Evolutionary conservation across 139 green algal genomes (phyloP).

Genomic region (Dunaliella sp.): DNA sequence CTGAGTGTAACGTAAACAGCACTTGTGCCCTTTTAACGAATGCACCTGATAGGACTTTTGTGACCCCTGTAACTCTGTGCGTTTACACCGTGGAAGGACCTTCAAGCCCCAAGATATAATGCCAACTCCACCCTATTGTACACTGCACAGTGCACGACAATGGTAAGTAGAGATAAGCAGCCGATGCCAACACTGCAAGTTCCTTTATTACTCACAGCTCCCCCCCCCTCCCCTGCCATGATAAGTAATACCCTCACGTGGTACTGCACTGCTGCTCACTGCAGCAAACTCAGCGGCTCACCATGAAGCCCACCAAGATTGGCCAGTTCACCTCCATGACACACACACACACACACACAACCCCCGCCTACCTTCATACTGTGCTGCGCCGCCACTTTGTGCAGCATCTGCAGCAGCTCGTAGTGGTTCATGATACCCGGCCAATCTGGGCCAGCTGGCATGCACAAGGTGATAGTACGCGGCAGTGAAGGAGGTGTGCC

Average conservation of each 20-base stretch:
- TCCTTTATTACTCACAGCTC: no score
- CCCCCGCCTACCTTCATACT: slow-evolving; percentile 35
- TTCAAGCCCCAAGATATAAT: no score
- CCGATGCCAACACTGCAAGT: no score
- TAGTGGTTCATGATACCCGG: slow-evolving; percentile 23
- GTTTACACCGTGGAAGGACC: no score
- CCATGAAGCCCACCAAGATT: background rate
- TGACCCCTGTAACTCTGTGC: no score
- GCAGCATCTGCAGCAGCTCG: slow-evolving; percentile 48
- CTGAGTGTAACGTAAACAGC: no score
- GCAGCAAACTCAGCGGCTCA: background rate
- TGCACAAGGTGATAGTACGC: slow-evolving; percentile 54
- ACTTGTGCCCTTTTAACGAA: no score
- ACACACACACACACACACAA: background rate
- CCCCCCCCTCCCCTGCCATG: no score
- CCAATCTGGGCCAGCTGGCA: slow-evolving; percentile 10
- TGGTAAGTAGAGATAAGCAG: no score
- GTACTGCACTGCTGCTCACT: background rate
- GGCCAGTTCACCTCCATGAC: background rate
- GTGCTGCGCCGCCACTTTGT: slow-evolving; percentile 41
- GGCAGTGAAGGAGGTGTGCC: slow-evolving; percentile 18
- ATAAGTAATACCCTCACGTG: background rate
- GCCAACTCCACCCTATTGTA: no score
- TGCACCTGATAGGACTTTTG: no score
- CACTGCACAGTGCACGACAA: no score